Percentiles rank a stretch among this genome's conserved stretches.
Evolutionary conservation across 257 asterid genomes (phyloP).

Genomic region (Solanum lignicaule): DNA sequence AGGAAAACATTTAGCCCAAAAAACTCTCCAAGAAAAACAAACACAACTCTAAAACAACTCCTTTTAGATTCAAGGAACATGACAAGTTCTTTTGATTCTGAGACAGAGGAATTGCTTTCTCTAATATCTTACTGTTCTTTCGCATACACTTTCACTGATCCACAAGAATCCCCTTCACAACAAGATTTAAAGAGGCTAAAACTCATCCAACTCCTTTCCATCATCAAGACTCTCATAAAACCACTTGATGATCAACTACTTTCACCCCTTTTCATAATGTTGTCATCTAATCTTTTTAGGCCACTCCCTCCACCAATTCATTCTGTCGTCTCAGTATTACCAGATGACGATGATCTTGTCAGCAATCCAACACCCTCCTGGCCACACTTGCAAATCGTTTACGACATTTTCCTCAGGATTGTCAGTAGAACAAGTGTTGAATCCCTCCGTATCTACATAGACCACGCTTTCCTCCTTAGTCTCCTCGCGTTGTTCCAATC

Average conservation of each 20-base stretch:
- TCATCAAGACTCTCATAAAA: constrained; percentile 23
- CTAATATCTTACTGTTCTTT: constrained; percentile 45
- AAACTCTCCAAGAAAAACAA: constrained; percentile 14
- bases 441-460: constrained; percentile 21
- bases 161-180: constrained; percentile 47
- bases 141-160: constrained; percentile 42
- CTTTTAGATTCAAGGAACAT: constrained; percentile 42
- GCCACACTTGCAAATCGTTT: constrained; percentile 64
- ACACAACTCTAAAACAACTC: constrained; percentile 39
- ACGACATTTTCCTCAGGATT: constrained; percentile 50
- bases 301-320: constrained; percentile 42
- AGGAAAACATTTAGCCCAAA: neutral
- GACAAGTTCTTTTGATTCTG: constrained; percentile 18
- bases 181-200: constrained; percentile 51
- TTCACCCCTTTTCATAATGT: constrained; percentile 45
- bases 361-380: constrained; percentile 42
- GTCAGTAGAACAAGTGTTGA: constrained; percentile 21
- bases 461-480: constrained; percentile 37
- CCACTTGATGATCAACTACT: constrained; percentile 22
- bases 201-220: constrained; percentile 41
- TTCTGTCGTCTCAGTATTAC: constrained; percentile 24
- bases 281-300: constrained; percentile 55
- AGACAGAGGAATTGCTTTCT: constrained; percentile 28
- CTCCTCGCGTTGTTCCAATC: constrained; percentile 61
- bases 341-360: constrained; percentile 52